These are phyloP conservation scores for Crithidia brevicula DNA, from an alignment of 208 protist genomes.

Conservation along the genomic window DNA sequence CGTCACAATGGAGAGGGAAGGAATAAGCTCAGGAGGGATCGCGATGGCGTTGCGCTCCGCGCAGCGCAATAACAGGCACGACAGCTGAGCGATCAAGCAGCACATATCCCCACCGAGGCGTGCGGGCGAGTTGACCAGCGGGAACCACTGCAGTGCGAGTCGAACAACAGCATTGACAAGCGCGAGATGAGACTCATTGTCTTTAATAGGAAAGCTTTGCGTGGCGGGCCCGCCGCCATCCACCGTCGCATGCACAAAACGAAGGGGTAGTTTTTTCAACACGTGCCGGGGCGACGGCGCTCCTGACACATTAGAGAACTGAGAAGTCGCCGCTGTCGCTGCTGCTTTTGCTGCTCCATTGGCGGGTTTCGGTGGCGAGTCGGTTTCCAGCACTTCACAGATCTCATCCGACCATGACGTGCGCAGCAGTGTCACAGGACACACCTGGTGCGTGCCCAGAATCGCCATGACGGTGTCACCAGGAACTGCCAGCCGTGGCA, in stretches of 20 bases:
- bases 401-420: constrained; percentile 67
- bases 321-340: background rate
- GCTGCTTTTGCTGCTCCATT: too few species aligned
- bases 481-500: constrained; percentile 65
- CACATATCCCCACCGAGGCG: constrained; percentile 24
- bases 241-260: constrained; percentile 55
- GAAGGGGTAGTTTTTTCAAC: constrained; percentile 57
- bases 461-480: constrained; percentile 68
- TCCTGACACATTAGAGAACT: background rate
- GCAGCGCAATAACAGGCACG: constrained; percentile 63
- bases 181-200: constrained; percentile 8
- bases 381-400: constrained; percentile 70
- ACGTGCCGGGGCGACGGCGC: background rate
- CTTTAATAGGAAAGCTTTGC: constrained; percentile 23
- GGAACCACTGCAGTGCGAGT: constrained; percentile 24
- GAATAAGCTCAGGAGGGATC: constrained; percentile 28
- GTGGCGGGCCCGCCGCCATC: constrained; percentile 30
- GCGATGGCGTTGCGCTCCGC: constrained; percentile 31
- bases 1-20: constrained; percentile 21
- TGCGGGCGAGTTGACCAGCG: constrained; percentile 3
- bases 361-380: constrained; percentile 14
- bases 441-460: constrained; percentile 47
- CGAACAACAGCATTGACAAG: constrained; percentile 35
- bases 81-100: constrained; percentile 47
- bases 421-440: constrained; percentile 47